Base-by-base conservation (phyloP, 345 rosid species). In the Syzygium aromaticum region DNA sequence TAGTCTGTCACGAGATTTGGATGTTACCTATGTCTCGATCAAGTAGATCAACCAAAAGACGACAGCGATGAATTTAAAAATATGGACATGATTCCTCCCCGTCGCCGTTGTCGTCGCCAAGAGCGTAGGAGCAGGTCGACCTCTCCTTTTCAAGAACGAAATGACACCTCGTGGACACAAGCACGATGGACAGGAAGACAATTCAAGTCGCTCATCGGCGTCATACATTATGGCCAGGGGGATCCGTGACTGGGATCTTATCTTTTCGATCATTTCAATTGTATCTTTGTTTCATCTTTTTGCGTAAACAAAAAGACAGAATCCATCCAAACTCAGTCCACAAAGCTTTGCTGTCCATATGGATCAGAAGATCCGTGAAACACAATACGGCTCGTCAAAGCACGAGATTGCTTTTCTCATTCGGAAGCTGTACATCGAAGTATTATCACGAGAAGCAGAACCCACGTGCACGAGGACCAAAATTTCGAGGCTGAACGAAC, bases 1-100 rank as follows among this genome's bases (percentile, higher is more conserved):
- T 0, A 1, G 25, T 19, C 28, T 6, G 9, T 73, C 22, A 3
- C 14, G 0, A 4, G 1, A 1, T 0, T 38, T 38, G 3, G 1
- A 38, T 0, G 0, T 64, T 17, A 2, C 25, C 4, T 19, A 1
- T 0, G 7, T 21, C 49, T 19, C 10, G 38, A 38, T 19, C 19
- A 38, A 19, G 80, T 10, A 3, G 6, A 6, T 33, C 11, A 67
- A 46, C 6, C 3, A 33, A 67, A 33, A 27, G 25, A 5, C 80
- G 80, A 73, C 49, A 38, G 14, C 49, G 0, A 33, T 19, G 49
- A 19, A 33, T 19, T 33, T 1, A 73, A 21, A 73, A 33, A 38
- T 38, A 5, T 33, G 80, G 49, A 38, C 80, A 22, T 19, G 49
- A 73, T 73, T 73, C 80, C 27, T 73, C 80, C 64, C 64, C 2